Evolutionary conservation across 257 asterid species (phyloP).

Genomic region (Nicotiana tomentosiformis): DNA sequence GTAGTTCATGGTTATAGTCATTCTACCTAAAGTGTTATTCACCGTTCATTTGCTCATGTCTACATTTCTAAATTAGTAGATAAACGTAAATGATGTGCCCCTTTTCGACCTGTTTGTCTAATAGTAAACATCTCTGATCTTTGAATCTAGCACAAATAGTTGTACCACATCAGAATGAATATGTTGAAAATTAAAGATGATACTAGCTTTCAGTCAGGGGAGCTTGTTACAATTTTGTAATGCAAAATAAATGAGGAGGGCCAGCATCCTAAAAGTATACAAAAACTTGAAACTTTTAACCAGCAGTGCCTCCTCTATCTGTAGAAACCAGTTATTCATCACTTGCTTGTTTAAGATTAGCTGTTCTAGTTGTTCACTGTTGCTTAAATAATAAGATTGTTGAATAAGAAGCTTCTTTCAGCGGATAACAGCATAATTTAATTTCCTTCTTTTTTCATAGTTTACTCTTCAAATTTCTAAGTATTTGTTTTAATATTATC

Average conservation of each 20-base stretch:
- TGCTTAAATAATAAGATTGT: neutral
- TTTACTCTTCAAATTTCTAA: neutral
- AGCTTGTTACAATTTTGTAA: neutral
- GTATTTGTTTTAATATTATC: constrained; percentile 1
- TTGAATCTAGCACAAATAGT: neutral
- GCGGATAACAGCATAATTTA: neutral
- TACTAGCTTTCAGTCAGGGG: neutral
- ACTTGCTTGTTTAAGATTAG: neutral
- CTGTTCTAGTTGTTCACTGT: neutral
- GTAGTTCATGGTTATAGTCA: neutral
- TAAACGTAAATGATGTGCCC: neutral
- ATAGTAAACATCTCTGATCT: neutral
- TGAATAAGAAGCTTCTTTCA: neutral
- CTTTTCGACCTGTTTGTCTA: neutral
- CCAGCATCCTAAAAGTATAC: neutral
- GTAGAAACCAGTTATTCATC: neutral
- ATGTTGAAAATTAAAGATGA: neutral
- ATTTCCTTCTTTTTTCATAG: neutral
- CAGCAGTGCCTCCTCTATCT: neutral
- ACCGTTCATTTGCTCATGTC: neutral
- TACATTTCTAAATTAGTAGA: neutral
- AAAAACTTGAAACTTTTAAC: neutral
- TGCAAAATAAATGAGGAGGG: neutral
- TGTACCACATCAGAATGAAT: neutral
- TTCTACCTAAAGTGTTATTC: neutral